Evolutionary conservation across 805 yeast species (phyloP).

Genomic region (Pichia occidentalis): DNA sequence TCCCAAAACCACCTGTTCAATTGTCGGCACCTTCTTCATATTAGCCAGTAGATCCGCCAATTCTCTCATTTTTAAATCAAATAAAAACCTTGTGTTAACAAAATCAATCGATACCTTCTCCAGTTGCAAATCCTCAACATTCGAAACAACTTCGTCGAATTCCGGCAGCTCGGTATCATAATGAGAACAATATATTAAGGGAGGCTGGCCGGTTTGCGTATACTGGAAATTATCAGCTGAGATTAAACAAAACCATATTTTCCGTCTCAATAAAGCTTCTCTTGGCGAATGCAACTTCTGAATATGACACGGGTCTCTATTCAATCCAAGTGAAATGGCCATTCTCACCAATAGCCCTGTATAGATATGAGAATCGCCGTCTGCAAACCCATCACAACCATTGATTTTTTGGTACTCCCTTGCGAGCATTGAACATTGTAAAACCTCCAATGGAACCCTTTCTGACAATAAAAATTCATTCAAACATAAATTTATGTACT

Average conservation of each 20-base stretch:
- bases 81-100: constrained; percentile 25
- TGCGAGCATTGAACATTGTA: constrained; percentile 48
- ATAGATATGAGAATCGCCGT: constrained; percentile 51
- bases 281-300: constrained; percentile 7
- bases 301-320: constrained; percentile 4
- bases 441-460: constrained; percentile 40
- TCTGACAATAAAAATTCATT: constrained; percentile 47
- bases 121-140: constrained; percentile 31
- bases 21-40: constrained; percentile 29
- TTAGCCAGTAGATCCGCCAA: constrained; percentile 35
- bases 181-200: constrained; percentile 33
- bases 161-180: constrained; percentile 50
- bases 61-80: constrained; percentile 28
- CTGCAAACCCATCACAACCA: constrained; percentile 48
- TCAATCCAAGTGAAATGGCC: constrained; percentile 59
- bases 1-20: constrained; percentile 29
- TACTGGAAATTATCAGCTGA: constrained; percentile 40
- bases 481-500: constrained; percentile 46
- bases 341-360: constrained; percentile 54
- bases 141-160: constrained; percentile 29
- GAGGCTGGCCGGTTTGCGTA: constrained; percentile 41
- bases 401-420: constrained; percentile 43
- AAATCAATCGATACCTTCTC: constrained; percentile 36
- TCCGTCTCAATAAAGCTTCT: constrained; percentile 42
- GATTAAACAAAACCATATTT: constrained; percentile 49